Evolutionary conservation across 768 basidiomycete species (phyloP).

Genomic region (Suillus variegatus): DNA sequence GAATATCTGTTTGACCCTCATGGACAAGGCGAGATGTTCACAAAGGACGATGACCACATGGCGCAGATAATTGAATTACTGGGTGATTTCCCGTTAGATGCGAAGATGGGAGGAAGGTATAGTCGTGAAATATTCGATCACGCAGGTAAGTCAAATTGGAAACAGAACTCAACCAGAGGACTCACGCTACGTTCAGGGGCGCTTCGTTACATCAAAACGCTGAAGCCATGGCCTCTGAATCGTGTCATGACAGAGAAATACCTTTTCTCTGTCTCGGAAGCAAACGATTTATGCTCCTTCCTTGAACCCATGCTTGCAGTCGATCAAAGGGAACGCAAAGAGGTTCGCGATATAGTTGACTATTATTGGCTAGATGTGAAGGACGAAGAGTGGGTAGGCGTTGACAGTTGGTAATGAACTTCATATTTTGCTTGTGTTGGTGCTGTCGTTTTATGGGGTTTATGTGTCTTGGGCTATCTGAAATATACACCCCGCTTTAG

Average conservation of each 20-base stretch:
- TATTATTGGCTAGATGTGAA: conserved; percentile 69
- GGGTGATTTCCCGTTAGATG: conserved; percentile 71
- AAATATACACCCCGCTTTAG: conserved; percentile 5
- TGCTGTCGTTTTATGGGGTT: not conserved
- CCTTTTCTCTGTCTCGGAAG: conserved; percentile 60
- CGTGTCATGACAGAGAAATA: conserved; percentile 93
- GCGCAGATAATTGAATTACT: conserved; percentile 93
- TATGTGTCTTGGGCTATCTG: conserved; percentile 10
- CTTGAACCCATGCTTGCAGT: conserved; percentile 74
- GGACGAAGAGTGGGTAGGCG: conserved; percentile 29
- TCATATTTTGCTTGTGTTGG: not conserved
- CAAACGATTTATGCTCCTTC: conserved; percentile 62
- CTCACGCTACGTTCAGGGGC: conserved; percentile 43
- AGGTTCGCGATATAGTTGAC: conserved; percentile 71
- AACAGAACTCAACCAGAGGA: conserved; percentile 9
- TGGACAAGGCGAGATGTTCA: conserved; percentile 76
- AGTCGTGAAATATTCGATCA: conserved; percentile 84
- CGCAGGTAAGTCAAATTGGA: conserved; percentile 44
- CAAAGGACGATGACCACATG: conserved; percentile 95
- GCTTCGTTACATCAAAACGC: conserved; percentile 69
- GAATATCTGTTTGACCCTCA: conserved; percentile 94
- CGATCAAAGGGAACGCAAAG: conserved; percentile 66
- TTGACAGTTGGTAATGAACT: conserved; percentile 31
- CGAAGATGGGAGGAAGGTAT: conserved; percentile 84
- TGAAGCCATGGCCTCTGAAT: conserved; percentile 81